These are phyloP conservation scores for Ophiognomonia clavigignenti-juglandacearum DNA, from an alignment of 2,329 filamentous ascomycete genomes.

Conservation along the genomic window DNA sequence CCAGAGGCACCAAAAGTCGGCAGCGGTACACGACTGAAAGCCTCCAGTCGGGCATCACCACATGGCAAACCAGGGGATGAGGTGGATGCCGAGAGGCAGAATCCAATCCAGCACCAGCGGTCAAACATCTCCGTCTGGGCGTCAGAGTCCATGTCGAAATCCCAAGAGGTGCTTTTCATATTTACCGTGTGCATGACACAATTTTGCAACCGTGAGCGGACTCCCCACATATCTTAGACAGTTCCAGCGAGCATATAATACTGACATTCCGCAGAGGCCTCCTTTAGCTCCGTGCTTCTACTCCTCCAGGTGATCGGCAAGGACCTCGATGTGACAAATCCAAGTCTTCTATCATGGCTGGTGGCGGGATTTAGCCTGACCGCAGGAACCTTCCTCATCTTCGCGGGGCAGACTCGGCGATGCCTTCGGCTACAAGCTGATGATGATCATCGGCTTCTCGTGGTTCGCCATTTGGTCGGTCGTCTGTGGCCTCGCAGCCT, in stretches of 20 bases:
- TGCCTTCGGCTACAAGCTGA: slow-evolving; percentile 39
- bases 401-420: slow-evolving; percentile 41
- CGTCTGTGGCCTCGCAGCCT: slow-evolving; percentile 31
- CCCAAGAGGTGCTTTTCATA: slow-evolving; percentile 17
- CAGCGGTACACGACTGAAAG: not conserved
- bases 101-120: not conserved
- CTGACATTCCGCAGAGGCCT: slow-evolving; percentile 8
- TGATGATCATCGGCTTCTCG: slow-evolving; percentile 36
- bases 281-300: slow-evolving; percentile 12
- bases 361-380: slow-evolving; percentile 41
- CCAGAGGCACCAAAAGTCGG: not conserved
- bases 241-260: too few relatives aligned
- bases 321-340: slow-evolving; percentile 32
- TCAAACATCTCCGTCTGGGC: slow-evolving; percentile 13
- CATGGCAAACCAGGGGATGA: not conserved
- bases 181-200: slow-evolving; percentile 18
- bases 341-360: slow-evolving; percentile 37
- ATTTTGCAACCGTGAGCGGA: slow-evolving; percentile 16
- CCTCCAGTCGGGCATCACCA: not conserved
- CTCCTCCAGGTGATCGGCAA: slow-evolving; percentile 39
- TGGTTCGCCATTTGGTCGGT: slow-evolving; percentile 38
- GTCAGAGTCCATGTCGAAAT: slow-evolving; percentile 13
- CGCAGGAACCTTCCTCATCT: slow-evolving; percentile 41
- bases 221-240: too few relatives aligned
- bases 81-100: not conserved